A percentile compares a stretch with the other conserved stretches of the same genome.
Evolutionary conservation across 2,329 filamentous ascomycete genomes (phyloP).

Genomic region (Hymenoscyphus repandus): DNA sequence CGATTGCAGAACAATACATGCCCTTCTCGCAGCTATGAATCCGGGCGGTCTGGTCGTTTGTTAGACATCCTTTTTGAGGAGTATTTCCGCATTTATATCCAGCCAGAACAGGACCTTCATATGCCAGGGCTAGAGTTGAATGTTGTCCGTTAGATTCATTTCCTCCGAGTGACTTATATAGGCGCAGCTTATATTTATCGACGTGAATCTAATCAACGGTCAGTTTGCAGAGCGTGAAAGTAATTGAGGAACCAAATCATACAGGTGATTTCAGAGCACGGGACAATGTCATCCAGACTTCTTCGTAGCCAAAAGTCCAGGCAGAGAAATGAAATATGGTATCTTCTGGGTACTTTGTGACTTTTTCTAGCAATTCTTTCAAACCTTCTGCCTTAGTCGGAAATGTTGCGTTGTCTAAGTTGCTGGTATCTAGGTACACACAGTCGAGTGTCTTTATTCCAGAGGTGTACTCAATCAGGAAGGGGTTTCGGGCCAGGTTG

Average conservation of each 20-base stretch:
- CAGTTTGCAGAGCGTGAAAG: slow-evolving; percentile 9
- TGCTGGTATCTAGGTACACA: slow-evolving; percentile 87
- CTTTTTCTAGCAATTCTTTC: slow-evolving; percentile 63
- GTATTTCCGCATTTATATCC: slow-evolving; percentile 74
- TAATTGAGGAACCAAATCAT: slow-evolving; percentile 14
- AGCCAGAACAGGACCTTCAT: slow-evolving; percentile 62
- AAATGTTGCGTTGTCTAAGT: slow-evolving; percentile 44
- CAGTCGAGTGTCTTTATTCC: slow-evolving; percentile 66
- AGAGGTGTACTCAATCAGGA: slow-evolving; percentile 67
- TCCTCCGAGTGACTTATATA: slow-evolving; percentile 62
- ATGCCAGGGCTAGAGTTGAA: slow-evolving; percentile 35
- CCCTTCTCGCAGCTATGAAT: slow-evolving; percentile 85
- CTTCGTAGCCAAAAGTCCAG: slow-evolving; percentile 92
- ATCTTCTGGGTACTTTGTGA: slow-evolving; percentile 61
- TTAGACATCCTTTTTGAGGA: slow-evolving; percentile 66
- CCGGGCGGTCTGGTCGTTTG: slow-evolving; percentile 52
- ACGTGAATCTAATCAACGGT: slow-evolving; percentile 61
- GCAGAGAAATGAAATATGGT: slow-evolving; percentile 80
- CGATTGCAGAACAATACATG: slow-evolving; percentile 49
- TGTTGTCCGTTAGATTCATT: slow-evolving; percentile 35
- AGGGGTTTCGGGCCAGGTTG: slow-evolving; percentile 63
- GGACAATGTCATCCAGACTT: slow-evolving; percentile 81
- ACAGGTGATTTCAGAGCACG: slow-evolving; percentile 62
- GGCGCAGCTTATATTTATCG: slow-evolving; percentile 69
- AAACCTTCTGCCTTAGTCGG: slow-evolving; percentile 70